Base-by-base conservation (phyloP, 1,284 basidiomycete species). In the Caloboletus firmus region DNA sequence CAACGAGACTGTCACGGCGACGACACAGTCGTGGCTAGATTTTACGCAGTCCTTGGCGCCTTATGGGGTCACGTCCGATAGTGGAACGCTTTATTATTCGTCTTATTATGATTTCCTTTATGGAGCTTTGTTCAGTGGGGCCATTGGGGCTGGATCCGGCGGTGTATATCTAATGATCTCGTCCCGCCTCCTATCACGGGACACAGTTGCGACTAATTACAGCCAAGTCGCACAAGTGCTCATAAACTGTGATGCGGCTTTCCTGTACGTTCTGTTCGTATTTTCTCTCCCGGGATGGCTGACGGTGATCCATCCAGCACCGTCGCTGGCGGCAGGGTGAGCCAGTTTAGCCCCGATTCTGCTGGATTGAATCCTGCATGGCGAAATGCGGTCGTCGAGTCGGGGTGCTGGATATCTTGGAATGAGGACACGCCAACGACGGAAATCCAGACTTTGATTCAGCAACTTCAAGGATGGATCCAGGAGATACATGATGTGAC, bases 331-430 rank as follows among this genome's bases (percentile, higher is more conserved):
- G 76, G 77, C 4, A 72, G 62, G 22, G 76, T 77, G 9, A 66
- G 70, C 12, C 58, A 66, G 22, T 60, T 68, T 2, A 62, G 72
- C 44, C 69, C 75, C 0, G 65, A 70, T 40, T 73, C 74, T 4
- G 69, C 67, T 10, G 76, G 75, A 12, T 52, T 79, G 20, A 74
- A 77, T 57, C 77, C 77, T 6, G 72, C 70, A 5, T 79, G 77
- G 77, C 66, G 78, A 5, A 64, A 70, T 10, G 71, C 74, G 3
- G 40, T 78, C 24, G 61, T 67, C 8, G 65, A 74, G 45, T 53
- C 64, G 11, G 36, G 62, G 10, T 55, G 64, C 17, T 62, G 51
- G 5, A 44, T 45, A 7, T 31, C 12, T 7, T 79, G 77, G 77
- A 49, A 58, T 0, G 73, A 76, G 24, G 67, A 66, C 6, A 41